These are phyloP conservation scores for Monilinia vaccinii-corymbosi DNA, from an alignment of 2,329 filamentous ascomycete species.

Conservation along the genomic window DNA sequence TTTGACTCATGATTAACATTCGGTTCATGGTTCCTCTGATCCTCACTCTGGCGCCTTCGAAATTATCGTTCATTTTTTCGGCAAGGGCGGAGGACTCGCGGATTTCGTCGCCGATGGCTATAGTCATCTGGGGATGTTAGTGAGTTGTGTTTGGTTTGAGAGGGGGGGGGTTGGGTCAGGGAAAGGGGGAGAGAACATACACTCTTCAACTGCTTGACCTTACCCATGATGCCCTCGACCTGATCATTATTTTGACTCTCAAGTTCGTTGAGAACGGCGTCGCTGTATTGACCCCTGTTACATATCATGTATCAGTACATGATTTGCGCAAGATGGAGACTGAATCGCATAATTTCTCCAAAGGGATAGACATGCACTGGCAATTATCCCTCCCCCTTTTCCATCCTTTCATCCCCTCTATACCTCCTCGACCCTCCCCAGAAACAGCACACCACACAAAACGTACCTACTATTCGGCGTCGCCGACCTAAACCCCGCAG, in stretches of 20 bases:
- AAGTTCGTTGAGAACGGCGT: constrained; percentile 82
- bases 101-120: constrained; percentile 92
- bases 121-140: constrained; percentile 56
- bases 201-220: constrained; percentile 82
- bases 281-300: constrained; percentile 76
- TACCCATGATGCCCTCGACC: constrained; percentile 81
- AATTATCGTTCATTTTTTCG: constrained; percentile 92
- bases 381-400: background rate
- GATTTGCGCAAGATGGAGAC: background rate
- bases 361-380: background rate
- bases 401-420: background rate
- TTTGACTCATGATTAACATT: constrained; percentile 92
- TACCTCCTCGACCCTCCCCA: background rate
- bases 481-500: constrained; percentile 49
- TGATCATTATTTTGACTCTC: constrained; percentile 93
- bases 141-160: background rate
- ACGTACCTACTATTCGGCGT: constrained; percentile 62
- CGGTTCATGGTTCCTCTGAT: constrained; percentile 90
- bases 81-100: constrained; percentile 79
- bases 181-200: constrained; percentile 45
- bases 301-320: background rate
- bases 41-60: constrained; percentile 73
- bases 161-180: background rate
- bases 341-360: background rate
- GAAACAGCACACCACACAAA: background rate